Evolutionary conservation across 345 rosid genomes (phyloP), one percentile per base, ranked within the genome.

Genomic region (Lepidium africanum): DNA sequence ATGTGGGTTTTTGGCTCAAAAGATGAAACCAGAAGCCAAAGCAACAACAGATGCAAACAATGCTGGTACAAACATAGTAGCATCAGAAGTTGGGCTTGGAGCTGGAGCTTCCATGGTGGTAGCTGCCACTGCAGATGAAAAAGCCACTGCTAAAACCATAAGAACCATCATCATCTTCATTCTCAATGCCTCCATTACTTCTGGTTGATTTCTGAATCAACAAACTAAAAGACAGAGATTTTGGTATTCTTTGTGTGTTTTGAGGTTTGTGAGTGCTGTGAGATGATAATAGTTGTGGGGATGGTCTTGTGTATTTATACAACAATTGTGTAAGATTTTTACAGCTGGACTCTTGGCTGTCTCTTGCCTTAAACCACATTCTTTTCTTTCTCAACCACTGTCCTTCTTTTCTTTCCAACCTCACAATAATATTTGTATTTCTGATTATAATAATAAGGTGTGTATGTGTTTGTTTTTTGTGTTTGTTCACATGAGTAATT

Each of bases 31-130:
- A 67, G 72, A 49, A 4, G 71, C 80, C 50, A 77, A 63, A 67
- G 77, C 77, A 61, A 63, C 71, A 49, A 72, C 15, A 15, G 80
- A 67, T 27, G 70, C 80, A 72, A 77, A 67, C 70, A 77, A 62
- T 33, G 80, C 63, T 7, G 80, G 77, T 23, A 61, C 63, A 38
- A 77, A 77, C 61, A 67, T 47, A 48, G 77, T 12, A 55, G 71
- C 80, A 56, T 77, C 80, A 62, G 80, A 77, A 54, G 80, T 70
- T 66, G 80, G 80, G 52, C 74, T 72, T 39, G 77, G 80, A 38
- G 80, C 80, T 0, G 80, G 80, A 48, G 80, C 70, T 54, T 66
- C 75, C 59, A 71, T 61, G 39, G 80, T 71, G 10, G 76, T 35
- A 0, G 77, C 73, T 6, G 36, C 42, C 0, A 30, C 33, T 3